Evolutionary conservation across 306 rosid genomes (phyloP), one percentile per base, ranked within the genome.

Genomic region (Lotus japonicus): DNA sequence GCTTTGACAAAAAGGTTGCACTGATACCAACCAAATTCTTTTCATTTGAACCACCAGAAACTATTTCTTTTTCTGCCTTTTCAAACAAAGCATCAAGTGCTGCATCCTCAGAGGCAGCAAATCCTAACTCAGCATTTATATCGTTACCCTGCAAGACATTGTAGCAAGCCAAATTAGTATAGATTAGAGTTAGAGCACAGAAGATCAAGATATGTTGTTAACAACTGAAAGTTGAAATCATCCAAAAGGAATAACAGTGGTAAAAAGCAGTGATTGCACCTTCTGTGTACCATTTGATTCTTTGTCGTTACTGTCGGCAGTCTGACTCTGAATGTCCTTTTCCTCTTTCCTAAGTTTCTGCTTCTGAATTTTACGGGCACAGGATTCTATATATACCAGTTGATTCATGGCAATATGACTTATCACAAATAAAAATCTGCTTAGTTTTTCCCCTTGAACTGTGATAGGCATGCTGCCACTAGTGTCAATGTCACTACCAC

Each of bases 401-500:
- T 92, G 98, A 82, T 90, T 90, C 98, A 90, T 90, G 84, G 97
- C 97, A 68, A 84, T 80, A 79, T 88, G 97, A 79, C 97, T 90
- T 55, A 62, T 42, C 13, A 90, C 69, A 88, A 92, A 92, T 71
- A 92, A 81, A 70, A 79, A 90, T 79, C 98, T 79, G 53, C 92
- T 66, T 56, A 92, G 94, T 60, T 86, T 88, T 73, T 48, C 86
- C 10, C 58, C 92, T 66, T 90, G 84, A 72, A 86, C 87, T 28
- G 87, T 82, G 50, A 86, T 77, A 61, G 79, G 84, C 42, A 77
- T 64, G 72, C 75, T 60, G 52, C 58, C 72, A 77, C 72, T 78
- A 59, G 66, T 44, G 62, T 80, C 95, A 66, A 41, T 43, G 41
- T 88, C 85, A 77, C 72, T 86, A 65, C 75, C 86, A 44, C 79